Conservation (phyloP, 225 moss, liverwort and hornwort species). For the Sphagnum contortum region DNA sequence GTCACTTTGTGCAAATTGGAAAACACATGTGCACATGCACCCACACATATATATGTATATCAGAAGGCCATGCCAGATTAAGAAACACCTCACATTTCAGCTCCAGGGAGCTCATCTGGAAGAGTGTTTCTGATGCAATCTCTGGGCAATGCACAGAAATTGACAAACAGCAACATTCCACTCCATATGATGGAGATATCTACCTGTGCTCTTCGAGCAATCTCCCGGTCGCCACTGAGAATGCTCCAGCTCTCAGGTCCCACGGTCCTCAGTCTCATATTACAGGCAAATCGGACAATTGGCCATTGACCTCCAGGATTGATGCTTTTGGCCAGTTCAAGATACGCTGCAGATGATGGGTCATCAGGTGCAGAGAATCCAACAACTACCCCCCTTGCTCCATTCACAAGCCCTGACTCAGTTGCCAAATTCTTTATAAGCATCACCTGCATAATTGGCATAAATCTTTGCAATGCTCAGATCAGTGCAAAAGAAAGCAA, state of each 20-base stretch:
- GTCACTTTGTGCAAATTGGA: too few relatives aligned
- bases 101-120: too few relatives aligned
- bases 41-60: too few relatives aligned
- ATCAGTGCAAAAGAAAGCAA: too few relatives aligned
- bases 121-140: too few relatives aligned
- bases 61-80: too few relatives aligned
- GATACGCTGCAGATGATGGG: constrained; percentile 28
- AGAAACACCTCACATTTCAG: too few relatives aligned
- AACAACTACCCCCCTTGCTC: constrained; percentile 84
- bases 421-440: constrained; percentile 78
- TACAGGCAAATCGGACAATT: constrained; percentile 70
- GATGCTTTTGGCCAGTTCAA: constrained; percentile 23
- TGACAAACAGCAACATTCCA: too few relatives aligned
- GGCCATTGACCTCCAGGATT: constrained; percentile 66
- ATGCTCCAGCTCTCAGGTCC: constrained; percentile 77
- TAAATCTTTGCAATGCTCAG: too few relatives aligned
- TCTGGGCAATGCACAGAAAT: too few relatives aligned
- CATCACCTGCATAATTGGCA: constrained; percentile 49
- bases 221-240: constrained; percentile 61
- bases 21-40: too few relatives aligned
- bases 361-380: constrained; percentile 65
- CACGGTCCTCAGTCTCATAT: constrained; percentile 47
- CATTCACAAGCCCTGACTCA: constrained; percentile 75
- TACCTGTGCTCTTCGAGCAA: constrained; percentile 73
- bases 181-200: too few relatives aligned